Base-by-base conservation (phyloP, 768 basidiomycete genomes). In the Psilocybe cyanescens region DNA sequence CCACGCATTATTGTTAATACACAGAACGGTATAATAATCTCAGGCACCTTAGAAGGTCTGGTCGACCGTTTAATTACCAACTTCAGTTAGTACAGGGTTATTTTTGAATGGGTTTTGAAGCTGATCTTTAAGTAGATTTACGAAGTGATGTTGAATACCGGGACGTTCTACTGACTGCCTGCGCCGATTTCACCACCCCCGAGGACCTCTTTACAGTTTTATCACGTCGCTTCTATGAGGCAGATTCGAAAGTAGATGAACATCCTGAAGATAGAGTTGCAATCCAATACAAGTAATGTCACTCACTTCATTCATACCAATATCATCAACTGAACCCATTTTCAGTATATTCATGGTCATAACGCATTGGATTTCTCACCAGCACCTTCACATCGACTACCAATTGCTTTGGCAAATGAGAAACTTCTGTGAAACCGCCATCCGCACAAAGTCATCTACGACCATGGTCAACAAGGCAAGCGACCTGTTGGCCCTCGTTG, bases 11-110 rank as follows among this genome's bases (percentile, higher is more conserved):
- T 76, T 37, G 68, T 78, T 44, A 64, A 76, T 55, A 47, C 72
- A 14, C 65, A 62, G 7, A 55, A 57, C 3, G 78, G 76, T 6
- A 58, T 65, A 3, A 76, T 83, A 3, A 65, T 64, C 16, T 73
- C 78, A 8, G 82, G 78, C 5, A 82, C 78, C 11, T 58, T 83
- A 55, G 76, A 79, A 61, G 81, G 79, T 9, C 62, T 82, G 28
- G 70, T 82, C 3, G 75, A 81, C 14, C 72, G 75, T 28, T 61
- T 82, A 50, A 76, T 79, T 52, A 68, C 66, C 24, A 68, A 73
- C 55, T 75, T 74, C 60, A 74, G 75, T 77, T 50, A 71, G 74
- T 70, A 19, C 17, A 2, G 16, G 8, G 2, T 14, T 16, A 31
- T 17, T 39, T 12, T 47, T 49, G 30, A 47, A 35, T 50, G 17